Conservation (phyloP, 2,329 filamentous ascomycete species). For the Aspergillus sp. region DNA sequence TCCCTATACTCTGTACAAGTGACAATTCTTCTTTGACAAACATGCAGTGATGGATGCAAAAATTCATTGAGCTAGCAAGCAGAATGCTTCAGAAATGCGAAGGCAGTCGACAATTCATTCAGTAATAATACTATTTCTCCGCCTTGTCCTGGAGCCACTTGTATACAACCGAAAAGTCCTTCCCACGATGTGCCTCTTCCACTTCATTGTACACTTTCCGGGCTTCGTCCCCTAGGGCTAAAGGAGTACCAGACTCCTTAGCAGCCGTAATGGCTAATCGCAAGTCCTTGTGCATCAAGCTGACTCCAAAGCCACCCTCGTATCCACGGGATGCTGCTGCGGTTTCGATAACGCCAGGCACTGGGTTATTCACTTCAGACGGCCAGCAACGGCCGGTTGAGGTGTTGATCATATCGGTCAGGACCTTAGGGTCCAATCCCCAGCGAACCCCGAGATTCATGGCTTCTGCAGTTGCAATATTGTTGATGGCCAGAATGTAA, state of each 20-base stretch:
- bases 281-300: constrained; percentile 74
- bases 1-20: no score
- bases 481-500: constrained; percentile 89
- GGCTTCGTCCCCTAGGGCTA: constrained; percentile 58
- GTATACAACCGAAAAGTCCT: constrained; percentile 78
- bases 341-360: constrained; percentile 69
- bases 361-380: constrained; percentile 90
- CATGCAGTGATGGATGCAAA: no score
- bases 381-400: constrained; percentile 96
- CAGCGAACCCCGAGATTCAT: constrained; percentile 59
- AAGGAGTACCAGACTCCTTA: constrained; percentile 54
- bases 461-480: constrained; percentile 62
- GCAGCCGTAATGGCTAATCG: constrained; percentile 65
- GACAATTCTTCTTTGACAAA: no score
- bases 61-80: no score
- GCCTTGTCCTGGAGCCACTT: constrained; percentile 49
- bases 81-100: background rate
- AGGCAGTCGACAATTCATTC: background rate
- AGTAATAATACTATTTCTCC: constrained; percentile 17
- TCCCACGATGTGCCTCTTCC: constrained; percentile 55
- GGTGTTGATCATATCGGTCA: constrained; percentile 82
- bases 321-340: constrained; percentile 72
- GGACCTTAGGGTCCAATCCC: constrained; percentile 55
- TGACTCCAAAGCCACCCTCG: constrained; percentile 65
- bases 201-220: constrained; percentile 60